Evolutionary conservation across 31 red algal genomes (phyloP).

Genomic region (Endocladia muricata): DNA sequence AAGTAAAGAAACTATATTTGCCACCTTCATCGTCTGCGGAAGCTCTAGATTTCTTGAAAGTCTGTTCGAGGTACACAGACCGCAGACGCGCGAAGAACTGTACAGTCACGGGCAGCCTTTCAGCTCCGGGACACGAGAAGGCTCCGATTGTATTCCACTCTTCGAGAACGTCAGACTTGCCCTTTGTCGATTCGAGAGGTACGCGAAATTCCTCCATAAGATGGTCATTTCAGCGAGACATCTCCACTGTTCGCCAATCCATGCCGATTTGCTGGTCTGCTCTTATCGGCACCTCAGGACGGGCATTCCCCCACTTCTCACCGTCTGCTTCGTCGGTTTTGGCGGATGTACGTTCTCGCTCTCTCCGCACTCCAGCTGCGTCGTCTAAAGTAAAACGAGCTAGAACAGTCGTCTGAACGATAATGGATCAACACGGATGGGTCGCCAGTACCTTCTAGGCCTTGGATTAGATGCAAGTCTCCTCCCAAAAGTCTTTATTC

Average conservation of each 20-base stretch:
- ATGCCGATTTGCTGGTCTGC: background rate
- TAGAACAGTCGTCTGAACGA: no score
- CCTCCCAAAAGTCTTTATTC: background rate
- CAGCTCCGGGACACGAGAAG: constrained; percentile 4
- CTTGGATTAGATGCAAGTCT: background rate
- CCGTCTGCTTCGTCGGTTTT: background rate
- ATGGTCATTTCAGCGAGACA: constrained; percentile 7
- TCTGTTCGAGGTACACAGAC: background rate
- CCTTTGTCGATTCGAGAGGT: constrained; percentile 7
- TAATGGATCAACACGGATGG: background rate
- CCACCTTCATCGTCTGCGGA: no score
- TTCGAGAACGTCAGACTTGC: constrained; percentile 4
- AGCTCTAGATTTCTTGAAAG: background rate
- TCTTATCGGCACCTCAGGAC: background rate
- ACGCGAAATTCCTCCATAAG: background rate
- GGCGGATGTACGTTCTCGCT: background rate
- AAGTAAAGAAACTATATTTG: no score
- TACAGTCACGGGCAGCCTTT: background rate
- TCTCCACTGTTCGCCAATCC: background rate
- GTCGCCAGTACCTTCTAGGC: background rate
- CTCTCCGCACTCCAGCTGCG: background rate
- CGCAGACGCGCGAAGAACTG: background rate
- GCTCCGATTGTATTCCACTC: constrained; percentile 4
- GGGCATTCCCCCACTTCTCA: background rate
- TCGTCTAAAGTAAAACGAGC: no score